Evolutionary conservation across 2,329 filamentous ascomycete genomes (phyloP), one percentile per base, ranked within the genome.

Genomic region (Aspergillus versicolor): DNA sequence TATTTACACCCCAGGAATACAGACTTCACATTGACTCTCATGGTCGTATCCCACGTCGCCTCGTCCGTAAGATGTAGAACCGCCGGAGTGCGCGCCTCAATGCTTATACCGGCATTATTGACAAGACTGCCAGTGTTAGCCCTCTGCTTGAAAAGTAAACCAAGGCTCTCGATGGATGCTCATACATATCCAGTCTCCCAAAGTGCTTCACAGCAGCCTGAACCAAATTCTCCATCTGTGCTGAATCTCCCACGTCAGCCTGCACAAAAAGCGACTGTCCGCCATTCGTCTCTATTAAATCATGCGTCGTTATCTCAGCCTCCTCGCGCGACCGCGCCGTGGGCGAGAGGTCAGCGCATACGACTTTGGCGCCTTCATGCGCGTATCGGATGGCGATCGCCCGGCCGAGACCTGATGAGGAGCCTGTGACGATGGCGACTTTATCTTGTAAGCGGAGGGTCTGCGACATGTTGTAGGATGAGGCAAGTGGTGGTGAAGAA

Each of bases 101-200:
- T 44, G 0, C 70, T 73, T 1, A 84, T 76, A 0, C 83, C 83
- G 0, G 83, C 80, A 60, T 80, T 80, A 54, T 80, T 80, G 43
- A 79, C 76, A 48, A 82, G 65, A 1, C 77, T 80, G 63, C 34
- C n/a, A 4, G 19, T 42, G 11, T 30, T 30, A 30, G 27, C 27
- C 3, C 19, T 19, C 19, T 19, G 2, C 19, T 19, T 19, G 19
- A 19, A 21, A 21, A 3, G 19, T 21, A 21, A 21, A 21, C 19
- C 19, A 21, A 21, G 19, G 17, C 17, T 21, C 19, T 21, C 19
- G 19, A 19, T 19, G 17, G 17, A 19, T 19, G 19, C 27, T 30
- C 70, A 61, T 67, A 79, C 76, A 81, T 75, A 61, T 81, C 77
- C 5, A 81, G 51, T 37, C 76, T 61, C 2, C 77, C 76, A 60